Conservation (phyloP, 2,329 filamentous ascomycete species). For the Alternaria incomplexa region DNA sequence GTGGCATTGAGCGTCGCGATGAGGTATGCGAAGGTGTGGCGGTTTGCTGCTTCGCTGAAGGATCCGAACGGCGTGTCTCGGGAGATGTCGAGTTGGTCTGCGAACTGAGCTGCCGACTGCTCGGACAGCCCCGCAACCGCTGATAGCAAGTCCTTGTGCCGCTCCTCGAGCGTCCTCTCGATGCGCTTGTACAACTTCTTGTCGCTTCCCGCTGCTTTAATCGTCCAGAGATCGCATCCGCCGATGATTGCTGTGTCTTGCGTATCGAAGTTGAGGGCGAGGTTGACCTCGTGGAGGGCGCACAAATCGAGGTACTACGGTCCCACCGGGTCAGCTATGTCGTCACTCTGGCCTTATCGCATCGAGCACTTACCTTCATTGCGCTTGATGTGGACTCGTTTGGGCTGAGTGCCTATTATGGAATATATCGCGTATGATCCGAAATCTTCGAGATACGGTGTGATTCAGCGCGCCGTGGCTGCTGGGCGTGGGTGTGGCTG, state of each 20-base stretch:
- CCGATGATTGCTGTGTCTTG: slow-evolving; percentile 90
- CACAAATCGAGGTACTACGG: slow-evolving; percentile 85
- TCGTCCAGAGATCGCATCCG: slow-evolving; percentile 95
- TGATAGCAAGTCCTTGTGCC: slow-evolving; percentile 86
- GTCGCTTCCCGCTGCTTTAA: slow-evolving; percentile 91
- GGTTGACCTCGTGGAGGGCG: slow-evolving; percentile 89
- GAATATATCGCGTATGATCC: slow-evolving; percentile 3
- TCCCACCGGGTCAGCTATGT: slow-evolving; percentile 37
- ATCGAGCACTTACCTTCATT: slow-evolving; percentile 47
- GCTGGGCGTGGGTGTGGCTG: slow-evolving; percentile 34
- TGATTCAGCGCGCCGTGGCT: slow-evolving; percentile 27
- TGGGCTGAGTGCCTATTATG: not conserved
- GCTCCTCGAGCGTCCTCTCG: slow-evolving; percentile 85
- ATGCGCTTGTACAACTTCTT: slow-evolving; percentile 98
- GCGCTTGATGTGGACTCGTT: slow-evolving; percentile 17
- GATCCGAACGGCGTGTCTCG: slow-evolving; percentile 91
- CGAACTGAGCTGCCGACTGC: slow-evolving; percentile 74
- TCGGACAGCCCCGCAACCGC: slow-evolving; percentile 88
- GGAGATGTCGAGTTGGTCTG: slow-evolving; percentile 72
- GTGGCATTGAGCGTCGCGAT: slow-evolving; percentile 97
- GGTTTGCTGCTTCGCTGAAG: slow-evolving; percentile 84
- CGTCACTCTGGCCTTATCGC: slow-evolving; percentile 27
- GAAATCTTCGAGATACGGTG: slow-evolving; percentile 7
- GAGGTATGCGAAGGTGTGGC: slow-evolving; percentile 91
- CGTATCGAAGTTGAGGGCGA: slow-evolving; percentile 94